phyloP scores from a whole-genome alignment of 768 basidiomycete species.

The Amanita phalloides region DNA sequence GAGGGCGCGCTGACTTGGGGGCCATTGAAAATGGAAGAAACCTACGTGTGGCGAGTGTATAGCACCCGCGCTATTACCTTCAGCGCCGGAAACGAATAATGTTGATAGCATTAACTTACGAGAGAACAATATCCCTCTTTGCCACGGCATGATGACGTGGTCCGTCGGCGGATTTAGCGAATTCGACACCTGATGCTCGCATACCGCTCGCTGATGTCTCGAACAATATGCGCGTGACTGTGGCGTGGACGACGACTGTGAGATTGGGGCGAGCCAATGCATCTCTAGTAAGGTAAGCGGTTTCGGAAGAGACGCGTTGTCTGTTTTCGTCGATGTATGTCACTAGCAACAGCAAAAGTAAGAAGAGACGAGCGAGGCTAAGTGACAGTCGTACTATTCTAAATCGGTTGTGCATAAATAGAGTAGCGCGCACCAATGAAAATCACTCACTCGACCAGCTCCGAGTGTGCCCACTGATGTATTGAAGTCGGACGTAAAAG shows the following conservation, averaged over 20 bases:
- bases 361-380: background rate
- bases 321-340: conserved; percentile 46
- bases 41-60: conserved; percentile 51
- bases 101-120: conserved; percentile 22
- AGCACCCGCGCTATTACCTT: conserved; percentile 38
- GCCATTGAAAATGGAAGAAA: background rate
- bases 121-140: conserved; percentile 46
- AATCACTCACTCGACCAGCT: conserved; percentile 35
- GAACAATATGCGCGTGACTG: conserved; percentile 45
- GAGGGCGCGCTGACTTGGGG: too few relatives aligned
- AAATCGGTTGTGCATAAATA: background rate
- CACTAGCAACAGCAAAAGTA: conserved; percentile 30
- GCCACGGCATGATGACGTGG: conserved; percentile 29
- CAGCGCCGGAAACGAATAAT: background rate
- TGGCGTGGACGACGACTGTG: conserved; percentile 39
- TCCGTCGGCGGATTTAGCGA: conserved; percentile 18
- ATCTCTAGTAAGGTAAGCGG: conserved; percentile 50
- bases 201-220: conserved; percentile 11
- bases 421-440: background rate
- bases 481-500: conserved; percentile 45
- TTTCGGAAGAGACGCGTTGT: conserved; percentile 45
- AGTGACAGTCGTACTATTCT: background rate
- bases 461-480: conserved; percentile 43
- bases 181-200: conserved; percentile 45
- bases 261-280: conserved; percentile 54